These are phyloP conservation scores for Ephemerocybe angulata DNA, from an alignment of 768 basidiomycete species.

Conservation along the genomic window DNA sequence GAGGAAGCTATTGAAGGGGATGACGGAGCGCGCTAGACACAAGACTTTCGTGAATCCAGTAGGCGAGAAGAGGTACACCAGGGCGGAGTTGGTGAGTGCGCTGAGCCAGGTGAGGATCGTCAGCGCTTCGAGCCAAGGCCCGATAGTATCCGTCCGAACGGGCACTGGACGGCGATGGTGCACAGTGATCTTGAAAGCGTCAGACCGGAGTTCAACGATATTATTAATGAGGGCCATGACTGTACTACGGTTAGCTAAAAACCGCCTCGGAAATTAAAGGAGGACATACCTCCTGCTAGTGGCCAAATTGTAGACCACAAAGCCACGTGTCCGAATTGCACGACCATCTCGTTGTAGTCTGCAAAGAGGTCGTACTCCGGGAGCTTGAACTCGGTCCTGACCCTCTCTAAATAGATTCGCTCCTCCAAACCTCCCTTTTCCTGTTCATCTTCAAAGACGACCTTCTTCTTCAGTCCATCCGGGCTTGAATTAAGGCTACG, in stretches of 20 bases:
- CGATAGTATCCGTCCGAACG: conserved; percentile 83
- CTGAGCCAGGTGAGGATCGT: conserved; percentile 88
- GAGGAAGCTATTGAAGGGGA: conserved; percentile 3
- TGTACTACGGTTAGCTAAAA: conserved; percentile 14
- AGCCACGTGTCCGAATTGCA: conserved; percentile 89
- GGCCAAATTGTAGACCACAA: conserved; percentile 96
- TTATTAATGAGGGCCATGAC: conserved; percentile 91
- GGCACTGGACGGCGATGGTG: conserved; percentile 85
- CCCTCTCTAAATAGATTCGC: conserved; percentile 71
- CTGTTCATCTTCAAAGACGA: conserved; percentile 68
- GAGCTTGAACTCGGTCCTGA: conserved; percentile 72
- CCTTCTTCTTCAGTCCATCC: conserved; percentile 53
- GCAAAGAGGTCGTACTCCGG: conserved; percentile 79
- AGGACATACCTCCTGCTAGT: conserved; percentile 63
- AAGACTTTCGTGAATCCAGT: conserved; percentile 15
- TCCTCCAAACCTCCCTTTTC: conserved; percentile 60
- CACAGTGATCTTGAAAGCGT: conserved; percentile 92
- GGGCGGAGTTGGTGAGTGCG: conserved; percentile 81
- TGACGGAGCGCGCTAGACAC: conserved; percentile 13
- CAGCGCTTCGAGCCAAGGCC: conserved; percentile 89
- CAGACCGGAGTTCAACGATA: conserved; percentile 84
- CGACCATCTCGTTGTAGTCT: conserved; percentile 96
- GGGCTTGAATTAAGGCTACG: conserved; percentile 19
- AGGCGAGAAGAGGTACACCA: conserved; percentile 86
- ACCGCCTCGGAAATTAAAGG: neutral